Percentiles rank a stretch among this genome's conserved stretches.
phyloP scores from a whole-genome alignment of 345 rosid genomes.

The Ceriops zippeliana region DNA sequence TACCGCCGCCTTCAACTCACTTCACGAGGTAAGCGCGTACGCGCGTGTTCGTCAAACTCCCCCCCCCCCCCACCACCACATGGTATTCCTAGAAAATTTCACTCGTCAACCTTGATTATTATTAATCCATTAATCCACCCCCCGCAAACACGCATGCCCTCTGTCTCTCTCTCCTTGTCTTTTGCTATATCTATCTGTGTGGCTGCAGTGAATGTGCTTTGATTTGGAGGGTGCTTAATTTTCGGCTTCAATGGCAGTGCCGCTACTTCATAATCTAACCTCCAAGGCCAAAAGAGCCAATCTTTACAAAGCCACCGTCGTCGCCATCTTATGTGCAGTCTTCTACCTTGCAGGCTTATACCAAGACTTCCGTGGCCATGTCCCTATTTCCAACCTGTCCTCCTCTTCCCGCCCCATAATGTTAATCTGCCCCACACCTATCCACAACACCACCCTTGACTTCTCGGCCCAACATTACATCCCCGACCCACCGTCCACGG shows the following conservation, averaged over 20 bases:
- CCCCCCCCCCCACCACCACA: neutral
- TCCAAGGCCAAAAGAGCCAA: conserved; percentile 43
- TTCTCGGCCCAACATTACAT: conserved; percentile 57
- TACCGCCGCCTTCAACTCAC: neutral
- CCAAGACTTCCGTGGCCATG: conserved; percentile 33
- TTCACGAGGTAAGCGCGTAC: neutral
- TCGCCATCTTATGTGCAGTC: conserved; percentile 42
- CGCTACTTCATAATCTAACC: neutral
- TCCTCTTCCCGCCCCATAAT: conserved; percentile 14
- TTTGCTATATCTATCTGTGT: neutral
- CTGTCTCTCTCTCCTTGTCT: neutral
- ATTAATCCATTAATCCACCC: neutral
- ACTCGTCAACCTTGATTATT: neutral
- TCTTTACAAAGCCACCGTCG: conserved; percentile 39
- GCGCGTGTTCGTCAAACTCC: neutral
- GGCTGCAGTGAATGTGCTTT: neutral
- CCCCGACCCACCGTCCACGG: conserved; percentile 36
- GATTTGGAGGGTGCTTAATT: neutral
- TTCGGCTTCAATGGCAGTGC: conserved; percentile 10
- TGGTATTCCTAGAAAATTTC: neutral
- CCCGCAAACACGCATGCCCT: neutral
- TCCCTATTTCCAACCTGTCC: conserved; percentile 2
- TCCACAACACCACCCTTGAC: conserved; percentile 30
- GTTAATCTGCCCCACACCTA: neutral
- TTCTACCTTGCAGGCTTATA: conserved; percentile 55